Evolutionary conservation across 805 yeast genomes (phyloP), one percentile per base, ranked within the genome.

Genomic region (Teunomyces funiuensis): DNA sequence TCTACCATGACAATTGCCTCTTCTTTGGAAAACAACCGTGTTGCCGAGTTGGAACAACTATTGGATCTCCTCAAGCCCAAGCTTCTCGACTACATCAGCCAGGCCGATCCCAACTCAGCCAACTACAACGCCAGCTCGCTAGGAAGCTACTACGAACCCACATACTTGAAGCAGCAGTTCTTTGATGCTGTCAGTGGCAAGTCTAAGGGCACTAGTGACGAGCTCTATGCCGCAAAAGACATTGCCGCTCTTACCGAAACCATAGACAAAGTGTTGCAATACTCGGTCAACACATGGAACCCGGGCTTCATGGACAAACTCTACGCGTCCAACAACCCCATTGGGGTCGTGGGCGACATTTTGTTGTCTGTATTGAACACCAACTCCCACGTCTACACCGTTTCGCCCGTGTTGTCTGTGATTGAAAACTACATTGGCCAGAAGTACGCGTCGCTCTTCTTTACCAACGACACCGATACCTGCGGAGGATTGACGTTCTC

Each of bases 401-500:
- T 88, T 1, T 82, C 91, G 3, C 96, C 96, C 0, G 85, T 85
- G 1, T 65, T 88, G 36, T 80, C 91, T 0, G 73, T 85, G 11
- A 78, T 88, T 40, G 96, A 87, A 57, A 83, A 83, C 61, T 73
- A 70, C 43, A 80, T 84, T 23, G 80, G 83, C 10, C 74, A 71
- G 33, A 76, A 80, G 41, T 88, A 88, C 55, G 95, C 95, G 4
- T 56, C 62, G 33, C 47, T 82, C 53, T 86, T 84, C 61, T 85
- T 74, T 52, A 52, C 44, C 13, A 41, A 56, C 27, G 49, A 50
- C 17, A 75, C 74, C 5, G 65, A 65, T 2, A 65, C 69, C 23
- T 77, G 90, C 33, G 96, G 95, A 18, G 96, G 96, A 0, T 65
- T 88, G 50, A 88, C 96, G 0, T 85, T 87, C 57, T 76, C 88